Conservation (phyloP, 331 rosid species). For the Pyrus hybrid region DNA sequence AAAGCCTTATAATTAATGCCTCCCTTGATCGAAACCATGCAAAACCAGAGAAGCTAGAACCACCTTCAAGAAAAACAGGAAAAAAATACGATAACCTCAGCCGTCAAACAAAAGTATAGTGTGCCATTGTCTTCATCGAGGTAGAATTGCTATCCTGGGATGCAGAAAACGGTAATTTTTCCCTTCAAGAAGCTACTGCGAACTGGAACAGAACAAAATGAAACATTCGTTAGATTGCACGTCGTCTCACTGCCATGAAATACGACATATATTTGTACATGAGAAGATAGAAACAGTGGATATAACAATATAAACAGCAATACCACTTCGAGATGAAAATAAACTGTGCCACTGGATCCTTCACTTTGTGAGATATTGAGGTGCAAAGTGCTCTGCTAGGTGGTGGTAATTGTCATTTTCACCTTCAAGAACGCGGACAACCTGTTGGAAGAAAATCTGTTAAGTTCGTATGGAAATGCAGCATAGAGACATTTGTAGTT, state of each 20-base stretch:
- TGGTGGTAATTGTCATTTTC: slow-evolving; percentile 40
- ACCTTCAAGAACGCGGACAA: slow-evolving; percentile 87
- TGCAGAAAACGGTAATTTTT: slow-evolving; percentile 37
- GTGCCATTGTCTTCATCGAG: slow-evolving; percentile 9
- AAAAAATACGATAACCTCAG: background rate
- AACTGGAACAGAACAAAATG: background rate
- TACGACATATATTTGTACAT: too few species aligned
- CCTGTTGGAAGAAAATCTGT: slow-evolving; percentile 24
- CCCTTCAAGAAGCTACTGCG: slow-evolving; percentile 35
- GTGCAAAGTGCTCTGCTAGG: slow-evolving; percentile 34
- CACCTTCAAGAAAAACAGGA: background rate
- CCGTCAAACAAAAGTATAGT: background rate
- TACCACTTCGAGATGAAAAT: background rate
- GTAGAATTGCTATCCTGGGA: slow-evolving; percentile 31
- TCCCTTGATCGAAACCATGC: background rate
- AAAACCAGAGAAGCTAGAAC: background rate
- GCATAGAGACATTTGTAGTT: background rate
- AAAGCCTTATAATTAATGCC: background rate
- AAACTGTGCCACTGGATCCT: background rate
- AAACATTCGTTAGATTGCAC: background rate
- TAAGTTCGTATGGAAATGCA: background rate
- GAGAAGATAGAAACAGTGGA: background rate
- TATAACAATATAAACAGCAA: background rate
- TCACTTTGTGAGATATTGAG: slow-evolving; percentile 24
- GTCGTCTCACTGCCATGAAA: too few species aligned